Evolutionary conservation across 495 filamentous ascomycete genomes (phyloP).

Genomic region (Hypoxylon lenormandii): DNA sequence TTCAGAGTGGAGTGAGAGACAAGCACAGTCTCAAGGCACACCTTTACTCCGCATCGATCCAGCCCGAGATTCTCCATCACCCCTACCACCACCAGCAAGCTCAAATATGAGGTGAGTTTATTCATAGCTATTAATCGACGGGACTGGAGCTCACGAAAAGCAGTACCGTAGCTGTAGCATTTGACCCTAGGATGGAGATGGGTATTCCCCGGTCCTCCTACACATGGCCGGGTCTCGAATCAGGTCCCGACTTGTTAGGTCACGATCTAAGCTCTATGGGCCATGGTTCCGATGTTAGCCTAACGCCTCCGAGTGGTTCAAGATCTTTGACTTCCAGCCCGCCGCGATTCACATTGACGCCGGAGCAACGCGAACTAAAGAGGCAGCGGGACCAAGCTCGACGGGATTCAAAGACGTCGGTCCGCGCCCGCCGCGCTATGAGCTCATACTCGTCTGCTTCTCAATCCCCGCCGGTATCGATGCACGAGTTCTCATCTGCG

Average conservation of each 20-base stretch:
- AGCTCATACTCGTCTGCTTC: constrained; percentile 57
- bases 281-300: constrained; percentile 57
- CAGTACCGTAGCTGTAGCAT: constrained; percentile 61
- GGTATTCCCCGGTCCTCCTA: constrained; percentile 58
- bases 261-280: constrained; percentile 56
- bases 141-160: constrained; percentile 22
- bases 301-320: constrained; percentile 59
- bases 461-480: constrained; percentile 56
- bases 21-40: constrained; percentile 47
- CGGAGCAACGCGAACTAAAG: constrained; percentile 64
- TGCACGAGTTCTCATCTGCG: constrained; percentile 57
- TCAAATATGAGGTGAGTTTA: constrained; percentile 58
- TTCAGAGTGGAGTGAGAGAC: constrained; percentile 51
- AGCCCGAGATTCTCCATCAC: constrained; percentile 48
- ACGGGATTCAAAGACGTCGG: constrained; percentile 56
- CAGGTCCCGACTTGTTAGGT: constrained; percentile 53
- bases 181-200: constrained; percentile 61
- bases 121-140: not conserved
- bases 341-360: constrained; percentile 57
- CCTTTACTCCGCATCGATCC: constrained; percentile 54
- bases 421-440: constrained; percentile 55
- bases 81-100: constrained; percentile 48
- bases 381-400: constrained; percentile 62
- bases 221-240: constrained; percentile 60
- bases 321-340: constrained; percentile 63